Evolutionary conservation across 495 filamentous ascomycete genomes (phyloP).

Genomic region (Echria macrotheca): DNA sequence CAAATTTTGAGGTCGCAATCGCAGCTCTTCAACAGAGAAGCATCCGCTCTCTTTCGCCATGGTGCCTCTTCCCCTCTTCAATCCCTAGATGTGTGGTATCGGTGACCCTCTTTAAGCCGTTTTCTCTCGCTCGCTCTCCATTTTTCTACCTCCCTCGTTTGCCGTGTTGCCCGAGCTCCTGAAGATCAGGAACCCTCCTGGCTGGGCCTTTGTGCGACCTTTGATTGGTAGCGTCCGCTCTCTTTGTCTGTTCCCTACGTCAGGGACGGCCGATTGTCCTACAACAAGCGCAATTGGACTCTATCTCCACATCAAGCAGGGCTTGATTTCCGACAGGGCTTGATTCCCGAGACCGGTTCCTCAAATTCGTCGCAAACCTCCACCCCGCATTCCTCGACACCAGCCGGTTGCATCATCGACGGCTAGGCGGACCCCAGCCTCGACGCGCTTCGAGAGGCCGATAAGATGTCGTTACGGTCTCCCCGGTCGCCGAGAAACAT

Average conservation of each 20-base stretch:
- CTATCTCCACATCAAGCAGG: background rate
- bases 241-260: background rate
- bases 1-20: background rate
- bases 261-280: background rate
- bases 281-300: background rate
- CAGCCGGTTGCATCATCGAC: background rate
- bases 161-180: background rate
- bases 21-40: background rate
- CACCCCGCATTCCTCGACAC: slow-evolving; percentile 2
- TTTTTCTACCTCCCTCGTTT: background rate
- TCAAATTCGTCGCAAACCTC: no score
- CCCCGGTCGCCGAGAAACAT: slow-evolving; percentile 22
- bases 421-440: background rate
- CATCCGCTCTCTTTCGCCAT: background rate
- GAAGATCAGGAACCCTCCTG: background rate
- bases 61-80: background rate
- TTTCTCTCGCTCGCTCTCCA: no score
- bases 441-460: background rate
- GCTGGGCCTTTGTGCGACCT: background rate
- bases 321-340: background rate
- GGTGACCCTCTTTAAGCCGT: no score
- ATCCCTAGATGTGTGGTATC: no score
- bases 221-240: background rate
- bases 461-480: slow-evolving; percentile 27
- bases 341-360: slow-evolving; percentile 6